Evolutionary conservation across 1,284 basidiomycete species (phyloP).

Genomic region (Ustilago curta): DNA sequence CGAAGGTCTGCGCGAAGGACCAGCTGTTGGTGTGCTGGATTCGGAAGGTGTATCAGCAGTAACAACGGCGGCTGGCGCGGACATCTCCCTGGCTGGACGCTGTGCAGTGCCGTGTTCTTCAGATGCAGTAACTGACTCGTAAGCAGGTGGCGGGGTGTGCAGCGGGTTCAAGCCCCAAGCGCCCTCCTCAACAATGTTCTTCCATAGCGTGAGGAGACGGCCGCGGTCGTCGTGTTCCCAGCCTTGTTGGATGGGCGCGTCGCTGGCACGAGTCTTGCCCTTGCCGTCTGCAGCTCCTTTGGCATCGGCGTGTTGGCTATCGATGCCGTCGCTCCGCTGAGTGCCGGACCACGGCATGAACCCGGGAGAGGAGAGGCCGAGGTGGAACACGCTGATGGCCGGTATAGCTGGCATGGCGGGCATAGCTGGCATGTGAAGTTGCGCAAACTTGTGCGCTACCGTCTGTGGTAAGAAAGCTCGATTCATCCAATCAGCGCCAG

Average conservation of each 20-base stretch:
- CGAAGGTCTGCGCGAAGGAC: conserved; percentile 34
- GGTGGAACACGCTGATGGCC: conserved; percentile 59
- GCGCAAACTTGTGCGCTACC: conserved; percentile 49
- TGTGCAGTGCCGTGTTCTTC: conserved; percentile 6
- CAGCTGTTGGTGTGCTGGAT: conserved; percentile 35
- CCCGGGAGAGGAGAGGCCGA: conserved; percentile 39
- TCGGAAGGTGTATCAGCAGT: conserved; percentile 14
- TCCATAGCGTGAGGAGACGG: conserved; percentile 50
- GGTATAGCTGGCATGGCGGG: conserved; percentile 52
- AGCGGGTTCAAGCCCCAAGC: conserved; percentile 56
- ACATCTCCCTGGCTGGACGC: neutral
- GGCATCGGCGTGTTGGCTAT: conserved; percentile 8
- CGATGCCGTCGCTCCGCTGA: conserved; percentile 10
- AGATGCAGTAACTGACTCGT: conserved; percentile 48
- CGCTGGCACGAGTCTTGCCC: conserved; percentile 27
- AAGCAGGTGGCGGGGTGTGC: conserved; percentile 56
- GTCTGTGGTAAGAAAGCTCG: conserved; percentile 45
- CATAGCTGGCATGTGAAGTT: conserved; percentile 54
- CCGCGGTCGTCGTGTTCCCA: conserved; percentile 52
- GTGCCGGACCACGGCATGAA: conserved; percentile 51
- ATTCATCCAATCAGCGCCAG: conserved; percentile 52
- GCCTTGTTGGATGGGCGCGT: conserved; percentile 16
- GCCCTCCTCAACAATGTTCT: conserved; percentile 59
- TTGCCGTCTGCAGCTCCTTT: conserved; percentile 22
- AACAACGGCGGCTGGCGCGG: neutral